Evolutionary conservation across 1,284 basidiomycete genomes (phyloP).

Genomic region (Trichosporon sp.): DNA sequence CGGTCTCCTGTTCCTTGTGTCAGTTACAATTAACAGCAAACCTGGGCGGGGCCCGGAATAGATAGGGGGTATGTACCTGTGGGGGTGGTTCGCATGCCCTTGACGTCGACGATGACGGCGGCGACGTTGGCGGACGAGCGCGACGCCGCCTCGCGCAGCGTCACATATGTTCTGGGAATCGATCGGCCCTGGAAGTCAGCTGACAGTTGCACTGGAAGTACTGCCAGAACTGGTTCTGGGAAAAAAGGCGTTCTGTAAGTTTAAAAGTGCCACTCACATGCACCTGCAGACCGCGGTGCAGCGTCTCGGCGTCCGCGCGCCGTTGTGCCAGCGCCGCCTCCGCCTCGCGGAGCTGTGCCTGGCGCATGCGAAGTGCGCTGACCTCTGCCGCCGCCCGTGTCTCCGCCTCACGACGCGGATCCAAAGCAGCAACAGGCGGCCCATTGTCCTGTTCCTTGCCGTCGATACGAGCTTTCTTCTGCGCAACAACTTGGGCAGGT

Average conservation of each 20-base stretch:
- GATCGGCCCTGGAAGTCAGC: constrained; percentile 18
- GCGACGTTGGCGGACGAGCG: background rate
- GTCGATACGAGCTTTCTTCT: constrained; percentile 1
- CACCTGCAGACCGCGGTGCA: background rate
- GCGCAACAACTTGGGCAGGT: background rate
- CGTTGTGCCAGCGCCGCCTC: background rate
- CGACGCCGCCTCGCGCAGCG: constrained; percentile 11
- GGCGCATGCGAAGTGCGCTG: constrained; percentile 1
- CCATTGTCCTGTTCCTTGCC: background rate
- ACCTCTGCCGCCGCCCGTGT: background rate
- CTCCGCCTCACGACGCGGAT: background rate
- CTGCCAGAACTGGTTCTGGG: background rate
- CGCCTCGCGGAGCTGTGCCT: constrained; percentile 1
- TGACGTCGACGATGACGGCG: constrained; percentile 16
- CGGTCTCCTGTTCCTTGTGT: constrained; percentile 30
- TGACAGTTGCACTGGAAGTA: background rate
- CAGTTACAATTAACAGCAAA: background rate
- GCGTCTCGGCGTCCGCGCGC: background rate
- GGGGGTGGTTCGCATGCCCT: constrained; percentile 2
- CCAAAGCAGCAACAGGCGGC: background rate
- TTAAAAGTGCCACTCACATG: background rate
- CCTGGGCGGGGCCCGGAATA: no score
- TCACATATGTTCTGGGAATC: constrained; percentile 5
- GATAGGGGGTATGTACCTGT: background rate
- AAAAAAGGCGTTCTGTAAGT: background rate